phyloP scores from a whole-genome alignment of 371 early-diverging fungal genomes.

The Mucor racemosus region DNA sequence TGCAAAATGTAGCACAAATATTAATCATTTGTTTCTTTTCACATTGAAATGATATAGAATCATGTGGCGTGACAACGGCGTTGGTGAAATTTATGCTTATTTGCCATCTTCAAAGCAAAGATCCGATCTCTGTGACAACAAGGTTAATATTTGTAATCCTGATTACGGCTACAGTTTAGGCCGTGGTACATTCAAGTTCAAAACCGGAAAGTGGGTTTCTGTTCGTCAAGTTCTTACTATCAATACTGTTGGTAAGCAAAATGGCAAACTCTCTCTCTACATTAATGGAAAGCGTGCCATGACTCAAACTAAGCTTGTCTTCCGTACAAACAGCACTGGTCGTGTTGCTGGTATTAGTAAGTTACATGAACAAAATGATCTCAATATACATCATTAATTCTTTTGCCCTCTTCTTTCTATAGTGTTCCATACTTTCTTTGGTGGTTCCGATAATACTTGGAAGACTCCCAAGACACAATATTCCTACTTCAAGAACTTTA shows the following conservation, averaged over 20 bases:
- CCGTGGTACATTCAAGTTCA: slow-evolving; percentile 59
- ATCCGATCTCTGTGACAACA: slow-evolving; percentile 44
- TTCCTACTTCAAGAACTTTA: slow-evolving; percentile 60
- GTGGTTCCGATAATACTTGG: slow-evolving; percentile 52
- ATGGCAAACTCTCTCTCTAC: slow-evolving; percentile 51
- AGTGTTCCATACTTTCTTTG: slow-evolving; percentile 61
- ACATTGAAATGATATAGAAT: slow-evolving; percentile 35
- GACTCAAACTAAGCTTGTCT: slow-evolving; percentile 12
- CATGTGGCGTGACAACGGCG: slow-evolving; percentile 65
- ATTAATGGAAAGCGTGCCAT: slow-evolving; percentile 10
- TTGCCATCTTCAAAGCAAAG: slow-evolving; percentile 54
- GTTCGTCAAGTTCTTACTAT: slow-evolving; percentile 60
- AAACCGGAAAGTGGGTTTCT: slow-evolving; percentile 59
- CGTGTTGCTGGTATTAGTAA: slow-evolving; percentile 32
- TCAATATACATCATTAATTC: neutral
- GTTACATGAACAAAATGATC: neutral
- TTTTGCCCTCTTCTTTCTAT: neutral
- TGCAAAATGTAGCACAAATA: slow-evolving; percentile 12
- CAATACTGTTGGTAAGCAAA: slow-evolving; percentile 56
- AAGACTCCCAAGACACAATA: slow-evolving; percentile 56
- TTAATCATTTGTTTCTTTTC: neutral
- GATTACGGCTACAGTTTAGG: slow-evolving; percentile 69
- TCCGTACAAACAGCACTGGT: slow-evolving; percentile 18
- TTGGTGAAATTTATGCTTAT: slow-evolving; percentile 70
- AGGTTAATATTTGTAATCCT: slow-evolving; percentile 59